Evolutionary conservation across 441 rosid species (phyloP).

Genomic region (Manihot esculenta): DNA sequence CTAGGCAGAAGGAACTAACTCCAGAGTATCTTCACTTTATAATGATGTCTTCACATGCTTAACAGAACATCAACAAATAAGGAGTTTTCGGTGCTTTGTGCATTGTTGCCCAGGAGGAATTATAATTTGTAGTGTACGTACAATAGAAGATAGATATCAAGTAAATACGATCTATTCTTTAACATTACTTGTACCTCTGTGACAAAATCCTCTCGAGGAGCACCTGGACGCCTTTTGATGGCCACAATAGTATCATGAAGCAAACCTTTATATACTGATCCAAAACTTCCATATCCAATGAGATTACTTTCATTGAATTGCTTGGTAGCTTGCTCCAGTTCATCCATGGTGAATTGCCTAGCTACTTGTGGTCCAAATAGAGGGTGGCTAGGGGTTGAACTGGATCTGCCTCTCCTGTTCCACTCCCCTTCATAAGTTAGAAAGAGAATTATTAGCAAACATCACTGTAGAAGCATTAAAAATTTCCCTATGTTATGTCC

Average conservation of each 20-base stretch:
- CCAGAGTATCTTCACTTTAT: neutral
- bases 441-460: constrained; percentile 16
- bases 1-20: neutral
- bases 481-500: neutral
- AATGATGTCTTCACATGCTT: neutral
- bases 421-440: constrained; percentile 35
- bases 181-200: constrained; percentile 41
- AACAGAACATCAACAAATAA: neutral
- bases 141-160: neutral
- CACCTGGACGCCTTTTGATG: constrained; percentile 43
- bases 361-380: constrained; percentile 30
- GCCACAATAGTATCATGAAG: constrained; percentile 46
- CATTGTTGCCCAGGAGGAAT: neutral
- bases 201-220: constrained; percentile 39
- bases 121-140: neutral
- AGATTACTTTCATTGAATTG: constrained; percentile 43
- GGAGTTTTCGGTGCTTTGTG: neutral
- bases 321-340: constrained; percentile 56
- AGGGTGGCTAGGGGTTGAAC: constrained; percentile 34
- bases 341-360: constrained; percentile 49
- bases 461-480: neutral
- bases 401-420: constrained; percentile 37
- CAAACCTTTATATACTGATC: constrained; percentile 53
- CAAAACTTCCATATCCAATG: constrained; percentile 61
- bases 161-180: neutral